Conservation (phyloP, 176 grass and related monocot species). For the Eleusine coracana region DNA sequence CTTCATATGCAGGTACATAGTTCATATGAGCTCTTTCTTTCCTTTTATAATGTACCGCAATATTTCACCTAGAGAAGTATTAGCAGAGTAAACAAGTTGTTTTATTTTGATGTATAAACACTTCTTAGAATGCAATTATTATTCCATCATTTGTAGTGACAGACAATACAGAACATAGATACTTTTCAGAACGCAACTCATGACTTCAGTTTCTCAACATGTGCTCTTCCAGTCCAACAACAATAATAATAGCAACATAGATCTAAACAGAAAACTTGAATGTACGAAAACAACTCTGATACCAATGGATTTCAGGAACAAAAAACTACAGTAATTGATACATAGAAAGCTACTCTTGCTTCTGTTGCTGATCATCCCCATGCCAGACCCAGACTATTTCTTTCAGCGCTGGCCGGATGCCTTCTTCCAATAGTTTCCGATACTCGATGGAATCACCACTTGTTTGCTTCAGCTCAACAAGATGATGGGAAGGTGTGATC, state of each 20-base stretch:
- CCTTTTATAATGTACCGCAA: background rate
- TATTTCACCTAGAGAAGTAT: background rate
- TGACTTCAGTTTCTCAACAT: background rate
- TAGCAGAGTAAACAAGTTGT: background rate
- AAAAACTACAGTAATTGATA: background rate
- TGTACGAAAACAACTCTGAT: background rate
- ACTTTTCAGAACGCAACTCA: constrained; percentile 6
- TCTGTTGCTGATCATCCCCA: constrained; percentile 50
- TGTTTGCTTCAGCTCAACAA: constrained; percentile 83
- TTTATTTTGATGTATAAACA: background rate
- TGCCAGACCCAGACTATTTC: constrained; percentile 81
- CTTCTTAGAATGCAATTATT: background rate
- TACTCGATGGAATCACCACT: constrained; percentile 78
- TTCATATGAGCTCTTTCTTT: background rate
- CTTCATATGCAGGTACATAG: background rate
- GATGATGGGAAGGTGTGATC: constrained; percentile 53
- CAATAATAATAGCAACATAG: constrained; percentile 8
- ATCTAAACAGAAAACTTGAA: constrained; percentile 13
- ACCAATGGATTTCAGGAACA: background rate
- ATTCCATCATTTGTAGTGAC: background rate
- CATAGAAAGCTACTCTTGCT: constrained; percentile 43
- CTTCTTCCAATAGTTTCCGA: constrained; percentile 57
- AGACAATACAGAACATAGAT: constrained; percentile 1
- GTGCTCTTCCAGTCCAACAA: background rate
- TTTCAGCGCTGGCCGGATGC: constrained; percentile 66